A percentile compares a stretch with the other conserved stretches of the same genome.
phyloP scores from a whole-genome alignment of 495 filamentous ascomycete species.

The Chaetomium cochliodes region DNA sequence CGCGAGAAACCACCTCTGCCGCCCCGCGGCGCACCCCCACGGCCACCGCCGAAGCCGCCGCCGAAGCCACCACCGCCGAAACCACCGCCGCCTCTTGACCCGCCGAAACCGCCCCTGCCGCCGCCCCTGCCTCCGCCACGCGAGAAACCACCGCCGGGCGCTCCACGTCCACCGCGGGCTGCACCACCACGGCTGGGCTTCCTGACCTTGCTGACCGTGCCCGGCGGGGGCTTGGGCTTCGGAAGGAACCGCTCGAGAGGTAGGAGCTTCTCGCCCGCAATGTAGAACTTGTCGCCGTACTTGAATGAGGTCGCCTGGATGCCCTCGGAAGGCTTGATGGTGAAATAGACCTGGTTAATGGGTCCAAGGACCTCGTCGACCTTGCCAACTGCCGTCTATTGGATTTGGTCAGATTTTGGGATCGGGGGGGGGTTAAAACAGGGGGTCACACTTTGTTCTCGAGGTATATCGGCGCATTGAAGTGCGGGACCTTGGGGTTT shows the following conservation, averaged over 20 bases:
- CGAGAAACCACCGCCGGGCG: conserved; percentile 46
- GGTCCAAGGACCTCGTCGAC: conserved; percentile 94
- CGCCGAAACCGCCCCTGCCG: conserved; percentile 41
- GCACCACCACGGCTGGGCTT: conserved; percentile 53
- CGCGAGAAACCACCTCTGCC: conserved; percentile 31
- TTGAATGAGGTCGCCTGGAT: conserved; percentile 95
- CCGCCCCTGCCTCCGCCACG: conserved; percentile 37
- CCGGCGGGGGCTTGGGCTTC: conserved; percentile 82
- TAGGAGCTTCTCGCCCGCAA: conserved; percentile 88
- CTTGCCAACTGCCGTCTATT: conserved; percentile 78
- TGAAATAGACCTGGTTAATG: conserved; percentile 97
- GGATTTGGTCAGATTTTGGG: conserved; percentile 14
- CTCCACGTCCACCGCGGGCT: conserved; percentile 41
- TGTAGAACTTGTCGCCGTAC: conserved; percentile 93
- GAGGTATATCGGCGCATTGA: conserved; percentile 97
- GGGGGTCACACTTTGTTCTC: conserved; percentile 83
- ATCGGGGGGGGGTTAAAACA: neutral
- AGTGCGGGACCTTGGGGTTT: conserved; percentile 96
- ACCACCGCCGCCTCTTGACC: conserved; percentile 31
- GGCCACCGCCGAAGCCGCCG: conserved; percentile 30
- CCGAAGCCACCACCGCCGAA: conserved; percentile 29
- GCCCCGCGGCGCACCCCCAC: conserved; percentile 28
- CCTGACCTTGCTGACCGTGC: conserved; percentile 54
- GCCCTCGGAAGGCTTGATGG: conserved; percentile 90
- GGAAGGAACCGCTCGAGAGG: conserved; percentile 95